Evolutionary conservation across 768 basidiomycete genomes (phyloP).

Genomic region (Trichaptum fuscoviolaceum): DNA sequence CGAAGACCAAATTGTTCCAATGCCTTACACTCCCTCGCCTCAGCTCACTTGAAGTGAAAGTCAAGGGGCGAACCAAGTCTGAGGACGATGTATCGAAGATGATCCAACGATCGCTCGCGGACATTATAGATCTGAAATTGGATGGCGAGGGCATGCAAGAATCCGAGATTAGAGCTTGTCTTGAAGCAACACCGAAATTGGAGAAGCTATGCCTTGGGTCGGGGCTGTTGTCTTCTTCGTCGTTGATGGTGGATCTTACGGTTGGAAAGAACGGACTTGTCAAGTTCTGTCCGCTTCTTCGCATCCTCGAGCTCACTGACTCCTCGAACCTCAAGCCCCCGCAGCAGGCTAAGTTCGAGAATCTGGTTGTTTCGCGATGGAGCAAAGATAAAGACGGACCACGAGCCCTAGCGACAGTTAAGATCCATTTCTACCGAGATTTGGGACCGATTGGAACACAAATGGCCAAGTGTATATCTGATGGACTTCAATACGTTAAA

Average conservation of each 20-base stretch:
- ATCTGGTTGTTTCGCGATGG: background rate
- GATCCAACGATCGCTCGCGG: background rate
- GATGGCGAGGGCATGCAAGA: background rate
- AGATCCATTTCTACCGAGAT: background rate
- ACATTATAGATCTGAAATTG: background rate
- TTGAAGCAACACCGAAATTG: background rate
- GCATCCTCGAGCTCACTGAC: background rate
- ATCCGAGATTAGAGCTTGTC: background rate
- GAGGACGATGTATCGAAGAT: background rate
- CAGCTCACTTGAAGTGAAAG: background rate
- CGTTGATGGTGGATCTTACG: background rate
- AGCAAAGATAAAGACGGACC: background rate
- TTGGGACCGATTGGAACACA: background rate
- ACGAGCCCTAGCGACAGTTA: background rate
- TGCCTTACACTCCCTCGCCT: background rate
- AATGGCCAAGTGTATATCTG: background rate
- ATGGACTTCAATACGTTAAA: background rate
- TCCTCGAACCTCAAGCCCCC: background rate
- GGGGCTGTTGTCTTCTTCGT: background rate
- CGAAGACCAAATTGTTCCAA: background rate
- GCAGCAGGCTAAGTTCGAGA: background rate
- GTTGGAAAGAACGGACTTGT: background rate
- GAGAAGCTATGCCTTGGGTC: background rate
- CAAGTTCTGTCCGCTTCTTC: background rate
- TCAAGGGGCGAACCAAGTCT: background rate